Evolutionary conservation across 1,284 basidiomycete genomes (phyloP).

Genomic region (Chondrostereum purpureum): DNA sequence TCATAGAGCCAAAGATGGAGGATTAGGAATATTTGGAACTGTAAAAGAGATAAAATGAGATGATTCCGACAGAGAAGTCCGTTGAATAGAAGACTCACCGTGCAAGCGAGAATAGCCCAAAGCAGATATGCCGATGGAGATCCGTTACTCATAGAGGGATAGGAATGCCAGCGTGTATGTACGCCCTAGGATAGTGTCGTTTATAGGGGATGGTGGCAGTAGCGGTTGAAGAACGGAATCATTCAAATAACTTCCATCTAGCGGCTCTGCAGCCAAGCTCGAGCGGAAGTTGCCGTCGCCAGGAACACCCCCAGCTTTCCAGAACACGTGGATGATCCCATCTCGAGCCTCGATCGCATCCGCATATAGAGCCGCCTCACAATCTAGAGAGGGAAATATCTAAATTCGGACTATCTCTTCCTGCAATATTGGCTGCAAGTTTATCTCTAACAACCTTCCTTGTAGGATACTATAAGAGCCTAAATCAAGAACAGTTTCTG

Average conservation of each 20-base stretch:
- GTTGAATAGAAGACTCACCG: neutral
- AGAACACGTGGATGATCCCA: neutral
- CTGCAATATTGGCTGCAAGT: no score
- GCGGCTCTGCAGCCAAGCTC: conserved; percentile 2
- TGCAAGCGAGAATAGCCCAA: conserved; percentile 43
- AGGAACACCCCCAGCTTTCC: neutral
- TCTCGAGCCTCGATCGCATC: conserved; percentile 1
- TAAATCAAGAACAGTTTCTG: no score
- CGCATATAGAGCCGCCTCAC: neutral
- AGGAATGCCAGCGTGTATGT: no score
- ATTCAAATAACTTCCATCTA: no score
- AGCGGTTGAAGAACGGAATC: no score
- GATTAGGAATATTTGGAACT: conserved; percentile 63
- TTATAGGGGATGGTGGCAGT: no score
- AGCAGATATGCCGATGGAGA: conserved; percentile 63
- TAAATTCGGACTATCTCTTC: no score
- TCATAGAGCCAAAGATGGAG: conserved; percentile 72
- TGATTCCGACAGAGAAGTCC: conserved; percentile 6
- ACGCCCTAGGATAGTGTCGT: no score
- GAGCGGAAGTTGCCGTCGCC: conserved; percentile 1
- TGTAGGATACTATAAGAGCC: no score
- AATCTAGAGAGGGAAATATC: neutral
- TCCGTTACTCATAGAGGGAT: conserved; percentile 51
- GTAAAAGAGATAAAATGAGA: conserved; percentile 9
- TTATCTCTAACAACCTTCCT: no score